Percentiles rank a stretch among this genome's conserved stretches.
These are phyloP conservation scores for Naganishia vaughanmartiniae DNA, from an alignment of 768 basidiomycete species.

Conservation along the genomic window DNA sequence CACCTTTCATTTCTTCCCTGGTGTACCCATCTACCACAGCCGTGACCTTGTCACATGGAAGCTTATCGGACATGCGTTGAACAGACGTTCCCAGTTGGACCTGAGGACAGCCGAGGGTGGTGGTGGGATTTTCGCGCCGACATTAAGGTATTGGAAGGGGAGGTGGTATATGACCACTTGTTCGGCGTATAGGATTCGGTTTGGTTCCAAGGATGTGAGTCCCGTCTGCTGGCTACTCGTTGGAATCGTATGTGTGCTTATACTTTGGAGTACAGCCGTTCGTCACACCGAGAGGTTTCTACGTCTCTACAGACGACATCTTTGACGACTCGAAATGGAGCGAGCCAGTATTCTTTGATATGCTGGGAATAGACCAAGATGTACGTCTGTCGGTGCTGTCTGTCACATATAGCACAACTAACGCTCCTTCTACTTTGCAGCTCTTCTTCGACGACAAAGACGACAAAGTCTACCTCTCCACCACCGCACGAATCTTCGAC, in stretches of 20 bases:
- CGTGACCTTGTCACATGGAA: slow-evolving; percentile 41
- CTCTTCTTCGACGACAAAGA: slow-evolving; percentile 38
- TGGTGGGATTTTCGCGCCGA: slow-evolving; percentile 40
- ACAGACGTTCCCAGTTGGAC: slow-evolving; percentile 27
- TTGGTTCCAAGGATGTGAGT: slow-evolving; percentile 27
- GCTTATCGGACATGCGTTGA: slow-evolving; percentile 36
- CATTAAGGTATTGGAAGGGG: slow-evolving; percentile 36
- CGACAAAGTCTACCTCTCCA: slow-evolving; percentile 35
- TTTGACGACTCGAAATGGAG: slow-evolving; percentile 37
- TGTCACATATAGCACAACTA: too few species aligned
- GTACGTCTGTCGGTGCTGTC: slow-evolving; percentile 31
- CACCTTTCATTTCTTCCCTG: slow-evolving; percentile 47
- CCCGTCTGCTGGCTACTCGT: not conserved
- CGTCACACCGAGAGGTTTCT: slow-evolving; percentile 34
- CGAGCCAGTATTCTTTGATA: slow-evolving; percentile 37
- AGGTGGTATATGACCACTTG: slow-evolving; percentile 37
- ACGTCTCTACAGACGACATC: slow-evolving; percentile 39
- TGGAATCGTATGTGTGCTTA: not conserved
- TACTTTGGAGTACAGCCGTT: slow-evolving; percentile 1
- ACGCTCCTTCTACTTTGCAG: not conserved
- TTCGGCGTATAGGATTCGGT: slow-evolving; percentile 23
- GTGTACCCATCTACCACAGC: slow-evolving; percentile 42
- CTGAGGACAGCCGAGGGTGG: slow-evolving; percentile 32
- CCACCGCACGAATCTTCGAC: slow-evolving; percentile 22
- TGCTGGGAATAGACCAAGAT: slow-evolving; percentile 39